A percentile compares a stretch with the other conserved stretches of the same genome.
Conservation (phyloP, 2,329 filamentous ascomycete genomes). For the Penicillium expansum region DNA sequence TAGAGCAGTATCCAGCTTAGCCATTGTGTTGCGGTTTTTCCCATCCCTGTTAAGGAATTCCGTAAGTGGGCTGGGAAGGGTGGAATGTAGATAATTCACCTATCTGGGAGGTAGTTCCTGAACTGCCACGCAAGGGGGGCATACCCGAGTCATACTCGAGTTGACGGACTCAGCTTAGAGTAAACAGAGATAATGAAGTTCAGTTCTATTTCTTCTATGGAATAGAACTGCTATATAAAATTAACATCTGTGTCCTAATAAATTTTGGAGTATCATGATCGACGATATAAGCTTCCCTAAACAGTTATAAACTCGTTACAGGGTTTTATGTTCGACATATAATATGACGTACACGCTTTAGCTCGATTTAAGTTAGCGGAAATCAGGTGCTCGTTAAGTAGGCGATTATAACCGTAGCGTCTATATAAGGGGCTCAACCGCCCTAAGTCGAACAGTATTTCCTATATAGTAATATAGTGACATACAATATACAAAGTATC, state of each 20-base stretch:
- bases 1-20: background rate
- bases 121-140: conserved; percentile 17
- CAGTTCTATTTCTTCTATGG: background rate
- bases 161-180: background rate
- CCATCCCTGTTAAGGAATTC: conserved; percentile 14
- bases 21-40: background rate
- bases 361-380: too few species aligned
- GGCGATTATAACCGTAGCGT: too few species aligned
- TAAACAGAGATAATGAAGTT: background rate
- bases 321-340: too few species aligned
- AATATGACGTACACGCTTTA: too few species aligned
- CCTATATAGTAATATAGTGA: too few species aligned
- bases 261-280: background rate
- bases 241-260: background rate
- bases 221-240: too few species aligned
- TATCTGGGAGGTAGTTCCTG: background rate
- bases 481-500: too few species aligned
- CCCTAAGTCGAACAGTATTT: too few species aligned
- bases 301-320: background rate
- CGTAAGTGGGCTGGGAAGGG: background rate
- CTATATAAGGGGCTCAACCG: too few species aligned
- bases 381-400: too few species aligned
- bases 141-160: conserved; percentile 5
- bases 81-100: conserved; percentile 15
- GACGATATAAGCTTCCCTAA: background rate